Evolutionary conservation across 345 rosid genomes (phyloP), one percentile per base, ranked within the genome.

Genomic region (Gossypium longicalyx): DNA sequence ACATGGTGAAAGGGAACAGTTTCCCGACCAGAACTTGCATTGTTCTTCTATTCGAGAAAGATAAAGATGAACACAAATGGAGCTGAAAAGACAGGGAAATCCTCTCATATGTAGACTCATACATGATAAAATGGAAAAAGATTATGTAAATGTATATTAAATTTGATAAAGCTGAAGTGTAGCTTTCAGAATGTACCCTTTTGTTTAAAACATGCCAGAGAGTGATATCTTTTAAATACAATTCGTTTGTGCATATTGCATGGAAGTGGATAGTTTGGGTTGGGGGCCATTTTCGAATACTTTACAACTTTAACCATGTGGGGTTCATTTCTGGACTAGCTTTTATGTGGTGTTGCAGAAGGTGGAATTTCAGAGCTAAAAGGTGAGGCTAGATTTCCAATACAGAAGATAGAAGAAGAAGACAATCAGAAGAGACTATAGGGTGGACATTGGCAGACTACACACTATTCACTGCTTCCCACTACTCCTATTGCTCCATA

Each of bases 11-110:
- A 72, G 77, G 74, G 69, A 63, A 53, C 56, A 80, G 75, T 56
- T 73, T 84, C 53, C 25, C 72, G 1, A 7, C 10, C 67, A 72
- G 63, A 77, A 43, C 44, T 54, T 54, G 80, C 88, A 88, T 86
- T 61, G 41, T 52, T 80, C 61, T 77, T 57, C 65, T 27, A 38
- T 15, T 16, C 8, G 6, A 29, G 65, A 67, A 67, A 66, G 60
- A 52, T 43, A 8, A 67, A 67, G 59, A 27, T 13, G 38, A 27
- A 27, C 3, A 15, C 43, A 60, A 27, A 59, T 49, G 27, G 43
- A 54, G 60, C 59, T 27, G 27, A 56, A 56, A 57, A 59, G 12
- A 19, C 8, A 3, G 6, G 45, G 57, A 58, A 72, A 66, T 67
- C 69, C 47, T 49, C 27, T 60, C 22, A 13, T 51, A 8, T 71